These are phyloP conservation scores for Crotalaria pallida DNA, from an alignment of 306 rosid species.

Conservation along the genomic window DNA sequence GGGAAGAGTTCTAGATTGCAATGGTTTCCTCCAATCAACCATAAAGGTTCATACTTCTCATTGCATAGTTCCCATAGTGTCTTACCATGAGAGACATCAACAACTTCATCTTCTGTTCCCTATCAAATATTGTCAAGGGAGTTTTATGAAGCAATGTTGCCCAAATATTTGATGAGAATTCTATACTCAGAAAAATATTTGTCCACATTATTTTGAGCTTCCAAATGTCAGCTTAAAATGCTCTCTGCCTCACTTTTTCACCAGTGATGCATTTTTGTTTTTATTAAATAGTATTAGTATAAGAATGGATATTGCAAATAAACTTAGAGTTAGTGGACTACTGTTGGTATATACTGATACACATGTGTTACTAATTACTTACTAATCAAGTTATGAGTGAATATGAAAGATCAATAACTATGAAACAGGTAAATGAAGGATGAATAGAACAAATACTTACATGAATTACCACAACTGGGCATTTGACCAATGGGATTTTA, in stretches of 20 bases:
- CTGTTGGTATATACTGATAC: not conserved
- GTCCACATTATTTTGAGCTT: not conserved
- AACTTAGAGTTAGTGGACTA: not conserved
- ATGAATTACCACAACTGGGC: conserved; percentile 63
- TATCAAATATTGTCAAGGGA: conserved; percentile 7
- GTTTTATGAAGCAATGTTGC: not conserved
- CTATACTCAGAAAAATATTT: not conserved
- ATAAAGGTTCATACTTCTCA: conserved; percentile 64
- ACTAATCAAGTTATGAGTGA: not conserved
- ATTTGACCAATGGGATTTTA: conserved; percentile 47
- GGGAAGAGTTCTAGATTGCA: conserved; percentile 61
- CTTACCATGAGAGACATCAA: conserved; percentile 65
- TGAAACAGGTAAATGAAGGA: not conserved
- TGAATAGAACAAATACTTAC: conserved; percentile 31
- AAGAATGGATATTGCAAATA: not conserved
- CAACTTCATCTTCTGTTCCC: conserved; percentile 76
- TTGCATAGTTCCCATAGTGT: conserved; percentile 63
- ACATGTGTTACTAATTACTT: not conserved
- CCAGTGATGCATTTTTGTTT: not conserved
- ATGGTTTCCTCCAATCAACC: conserved; percentile 64
- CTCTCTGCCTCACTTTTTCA: not conserved
- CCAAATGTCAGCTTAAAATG: too few relatives aligned
- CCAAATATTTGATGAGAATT: not conserved
- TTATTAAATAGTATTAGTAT: not conserved
- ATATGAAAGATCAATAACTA: not conserved